These are phyloP conservation scores for Colletotrichum truncatum DNA, from an alignment of 2,329 filamentous ascomycete species.

Conservation along the genomic window DNA sequence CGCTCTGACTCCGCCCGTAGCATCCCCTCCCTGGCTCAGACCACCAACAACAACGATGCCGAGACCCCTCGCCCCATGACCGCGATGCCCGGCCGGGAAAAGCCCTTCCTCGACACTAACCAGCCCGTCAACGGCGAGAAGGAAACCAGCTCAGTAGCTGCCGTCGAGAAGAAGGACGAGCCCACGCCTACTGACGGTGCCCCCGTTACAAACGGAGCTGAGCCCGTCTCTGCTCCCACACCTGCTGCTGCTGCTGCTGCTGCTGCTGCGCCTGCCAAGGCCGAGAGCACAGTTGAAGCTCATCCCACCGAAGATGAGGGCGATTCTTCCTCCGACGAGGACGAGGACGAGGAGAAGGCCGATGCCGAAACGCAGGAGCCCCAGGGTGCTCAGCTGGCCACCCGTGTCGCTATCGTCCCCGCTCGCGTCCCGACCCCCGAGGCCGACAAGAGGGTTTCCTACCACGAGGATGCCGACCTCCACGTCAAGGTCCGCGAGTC, in stretches of 20 bases:
- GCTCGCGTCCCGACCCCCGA: conserved; percentile 18
- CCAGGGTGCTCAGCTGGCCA: conserved; percentile 23
- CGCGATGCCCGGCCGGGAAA: conserved; percentile 25
- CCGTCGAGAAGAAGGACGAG: background rate
- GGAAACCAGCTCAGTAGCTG: background rate
- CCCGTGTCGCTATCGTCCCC: conserved; percentile 19
- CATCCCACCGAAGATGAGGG: conserved; percentile 15
- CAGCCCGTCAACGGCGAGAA: conserved; percentile 9
- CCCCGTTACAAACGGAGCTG: background rate
- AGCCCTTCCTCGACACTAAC: conserved; percentile 9
- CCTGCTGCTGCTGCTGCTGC: background rate
- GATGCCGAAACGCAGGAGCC: conserved; percentile 1
- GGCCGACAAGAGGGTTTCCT: conserved; percentile 16
- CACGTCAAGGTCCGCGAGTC: conserved; percentile 22
- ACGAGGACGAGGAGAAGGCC: conserved; percentile 20
- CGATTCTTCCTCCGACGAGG: conserved; percentile 22
- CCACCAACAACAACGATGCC: conserved; percentile 9
- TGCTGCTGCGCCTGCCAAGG: background rate
- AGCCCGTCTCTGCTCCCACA: background rate
- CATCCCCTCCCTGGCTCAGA: conserved; percentile 19
- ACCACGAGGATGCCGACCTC: conserved; percentile 24
- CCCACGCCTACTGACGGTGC: background rate
- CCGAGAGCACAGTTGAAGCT: conserved; percentile 1
- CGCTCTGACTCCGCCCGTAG: conserved; percentile 21
- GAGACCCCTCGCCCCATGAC: conserved; percentile 17